phyloP scores from a whole-genome alignment of 2,329 filamentous ascomycete species.

The Colletotrichum sp. region DNA sequence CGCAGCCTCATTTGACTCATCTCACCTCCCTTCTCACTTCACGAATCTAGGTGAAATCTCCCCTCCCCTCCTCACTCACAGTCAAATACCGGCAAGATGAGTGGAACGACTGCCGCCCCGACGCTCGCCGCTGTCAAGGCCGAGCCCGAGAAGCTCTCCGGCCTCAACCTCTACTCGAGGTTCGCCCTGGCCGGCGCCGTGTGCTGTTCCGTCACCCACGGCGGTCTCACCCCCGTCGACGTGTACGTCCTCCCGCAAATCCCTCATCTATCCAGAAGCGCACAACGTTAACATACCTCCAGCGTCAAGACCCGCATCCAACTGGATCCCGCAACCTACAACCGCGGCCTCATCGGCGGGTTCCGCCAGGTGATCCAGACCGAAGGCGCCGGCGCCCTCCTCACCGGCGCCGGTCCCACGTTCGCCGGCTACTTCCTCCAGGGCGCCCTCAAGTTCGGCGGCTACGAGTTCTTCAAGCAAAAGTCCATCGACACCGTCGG shows the following conservation, averaged over 20 bases:
- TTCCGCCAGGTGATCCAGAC: constrained; percentile 85
- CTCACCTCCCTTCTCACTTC: neutral
- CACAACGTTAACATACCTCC: constrained; percentile 8
- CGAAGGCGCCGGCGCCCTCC: constrained; percentile 85
- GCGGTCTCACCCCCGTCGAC: constrained; percentile 96
- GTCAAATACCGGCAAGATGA: neutral
- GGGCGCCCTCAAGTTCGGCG: constrained; percentile 91
- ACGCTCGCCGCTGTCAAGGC: constrained; percentile 48
- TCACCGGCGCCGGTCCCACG: constrained; percentile 86
- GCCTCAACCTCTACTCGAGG: constrained; percentile 82
- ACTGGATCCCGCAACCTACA: constrained; percentile 89
- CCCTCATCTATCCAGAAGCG: neutral
- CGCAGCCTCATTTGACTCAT: neutral
- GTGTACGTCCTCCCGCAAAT: constrained; percentile 76
- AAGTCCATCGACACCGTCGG: constrained; percentile 83
- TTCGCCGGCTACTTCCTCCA: constrained; percentile 93
- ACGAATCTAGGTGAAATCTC: neutral
- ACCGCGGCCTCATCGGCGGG: constrained; percentile 83
- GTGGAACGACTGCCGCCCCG: constrained; percentile 49
- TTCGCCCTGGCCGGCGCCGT: constrained; percentile 97
- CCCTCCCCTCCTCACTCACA: neutral
- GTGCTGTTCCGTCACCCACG: constrained; percentile 98
- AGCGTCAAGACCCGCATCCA: constrained; percentile 97
- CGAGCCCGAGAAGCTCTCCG: constrained; percentile 48
- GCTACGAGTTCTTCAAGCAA: constrained; percentile 97